Conservation (phyloP, 2,329 filamentous ascomycete genomes). For the Colletotrichum incanum region DNA sequence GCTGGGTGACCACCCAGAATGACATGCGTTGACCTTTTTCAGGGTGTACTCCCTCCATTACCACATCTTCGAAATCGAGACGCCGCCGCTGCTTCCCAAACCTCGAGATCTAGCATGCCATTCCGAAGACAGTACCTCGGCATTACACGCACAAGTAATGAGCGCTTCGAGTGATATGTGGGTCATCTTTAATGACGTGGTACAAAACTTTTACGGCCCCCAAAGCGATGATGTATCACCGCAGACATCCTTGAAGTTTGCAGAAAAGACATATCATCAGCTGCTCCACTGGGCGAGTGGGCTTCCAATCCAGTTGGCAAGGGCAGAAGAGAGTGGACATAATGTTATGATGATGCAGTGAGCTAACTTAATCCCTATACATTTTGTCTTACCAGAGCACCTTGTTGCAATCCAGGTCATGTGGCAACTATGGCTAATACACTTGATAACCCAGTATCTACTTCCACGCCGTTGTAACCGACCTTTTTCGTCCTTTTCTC, state of each 20-base stretch:
- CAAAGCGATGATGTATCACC: fast-evolving
- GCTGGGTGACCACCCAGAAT: too few relatives aligned
- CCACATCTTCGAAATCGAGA: constrained; percentile 23
- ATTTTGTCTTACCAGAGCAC: not conserved
- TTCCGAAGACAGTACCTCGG: not conserved
- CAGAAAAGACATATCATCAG: constrained; percentile 5
- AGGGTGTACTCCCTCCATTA: constrained; percentile 26
- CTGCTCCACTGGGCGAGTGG: constrained; percentile 21
- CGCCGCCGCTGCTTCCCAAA: constrained; percentile 22
- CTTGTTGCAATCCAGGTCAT: too few relatives aligned
- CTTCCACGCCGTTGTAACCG: constrained; percentile 27
- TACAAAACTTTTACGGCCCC: not conserved
- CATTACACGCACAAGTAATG: not conserved
- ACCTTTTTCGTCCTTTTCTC: constrained; percentile 28
- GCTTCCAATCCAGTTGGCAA: constrained; percentile 4
- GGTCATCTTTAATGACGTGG: constrained; percentile 3
- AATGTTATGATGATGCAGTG: constrained; percentile 32
- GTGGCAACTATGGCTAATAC: not conserved
- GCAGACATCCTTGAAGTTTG: not conserved
- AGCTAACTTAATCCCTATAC: not conserved
- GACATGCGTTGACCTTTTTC: not conserved
- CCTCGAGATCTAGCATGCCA: not conserved
- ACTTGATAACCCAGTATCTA: constrained; percentile 2
- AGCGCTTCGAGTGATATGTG: constrained; percentile 26
- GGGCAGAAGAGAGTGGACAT: constrained; percentile 1